Conservation (phyloP, 75 land plant species). For the Sequoia sempervirens region DNA sequence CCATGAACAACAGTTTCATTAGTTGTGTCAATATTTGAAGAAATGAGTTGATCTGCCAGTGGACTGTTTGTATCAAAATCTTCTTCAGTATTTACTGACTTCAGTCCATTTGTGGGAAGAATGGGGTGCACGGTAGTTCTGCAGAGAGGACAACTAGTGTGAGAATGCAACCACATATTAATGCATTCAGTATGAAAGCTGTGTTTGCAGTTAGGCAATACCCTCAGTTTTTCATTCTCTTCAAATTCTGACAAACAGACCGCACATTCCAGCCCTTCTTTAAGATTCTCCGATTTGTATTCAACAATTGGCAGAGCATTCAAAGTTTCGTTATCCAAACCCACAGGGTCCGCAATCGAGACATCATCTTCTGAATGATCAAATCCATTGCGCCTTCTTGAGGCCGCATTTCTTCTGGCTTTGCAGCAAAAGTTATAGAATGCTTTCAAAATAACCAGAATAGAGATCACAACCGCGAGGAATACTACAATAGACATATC, state of each 20-base stretch:
- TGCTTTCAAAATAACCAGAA: not conserved
- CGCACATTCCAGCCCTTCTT: constrained; percentile 34
- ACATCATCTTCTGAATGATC: not conserved
- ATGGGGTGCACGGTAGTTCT: constrained; percentile 11
- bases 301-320: constrained; percentile 4
- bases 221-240: constrained; percentile 35
- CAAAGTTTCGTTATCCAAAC: not conserved
- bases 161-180: constrained; percentile 55
- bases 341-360: not conserved
- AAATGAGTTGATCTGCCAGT: not conserved
- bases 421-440: not conserved
- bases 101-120: not conserved
- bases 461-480: not conserved
- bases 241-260: constrained; percentile 59
- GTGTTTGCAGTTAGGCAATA: constrained; percentile 56
- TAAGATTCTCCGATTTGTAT: not conserved
- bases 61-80: not conserved
- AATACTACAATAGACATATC: not conserved
- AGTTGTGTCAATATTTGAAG: not conserved
- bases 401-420: not conserved
- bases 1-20: not conserved
- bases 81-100: not conserved
- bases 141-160: constrained; percentile 66
- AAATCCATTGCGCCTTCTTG: not conserved
- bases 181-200: constrained; percentile 60